Evolutionary conservation across 2,329 filamentous ascomycete genomes (phyloP).

Genomic region (Cadophora malorum): DNA sequence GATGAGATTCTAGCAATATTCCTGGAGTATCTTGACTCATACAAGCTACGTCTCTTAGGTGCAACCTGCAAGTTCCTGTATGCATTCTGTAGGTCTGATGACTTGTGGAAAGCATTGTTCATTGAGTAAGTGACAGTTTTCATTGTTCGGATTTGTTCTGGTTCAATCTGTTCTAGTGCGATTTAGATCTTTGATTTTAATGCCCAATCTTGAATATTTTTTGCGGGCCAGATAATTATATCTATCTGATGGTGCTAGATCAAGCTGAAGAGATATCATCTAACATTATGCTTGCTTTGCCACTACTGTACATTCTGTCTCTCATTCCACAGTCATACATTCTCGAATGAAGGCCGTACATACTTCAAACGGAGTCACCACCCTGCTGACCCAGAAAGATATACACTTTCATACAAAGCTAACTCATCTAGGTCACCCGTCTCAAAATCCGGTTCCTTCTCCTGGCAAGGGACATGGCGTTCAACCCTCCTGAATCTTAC

Average conservation of each 20-base stretch:
- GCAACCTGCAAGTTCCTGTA: constrained; percentile 85
- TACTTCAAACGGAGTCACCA: not conserved
- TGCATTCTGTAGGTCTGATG: constrained; percentile 83
- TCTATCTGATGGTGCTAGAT: not conserved
- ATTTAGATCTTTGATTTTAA: not conserved
- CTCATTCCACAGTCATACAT: not conserved
- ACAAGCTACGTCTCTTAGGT: constrained; percentile 69
- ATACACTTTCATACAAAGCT: constrained; percentile 5
- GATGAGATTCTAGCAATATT: constrained; percentile 82
- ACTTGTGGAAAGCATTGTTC: constrained; percentile 87
- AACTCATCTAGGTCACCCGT: constrained; percentile 37
- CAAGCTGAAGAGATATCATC: not conserved
- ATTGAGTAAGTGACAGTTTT: constrained; percentile 72
- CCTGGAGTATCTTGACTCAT: constrained; percentile 75
- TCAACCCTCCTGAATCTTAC: constrained; percentile 73
- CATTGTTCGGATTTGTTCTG: not conserved
- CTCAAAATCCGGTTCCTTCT: constrained; percentile 44
- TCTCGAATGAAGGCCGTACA: not conserved
- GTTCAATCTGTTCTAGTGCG: too few species aligned
- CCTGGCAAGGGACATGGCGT: constrained; percentile 86
- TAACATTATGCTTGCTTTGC: not conserved
- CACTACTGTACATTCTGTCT: not conserved
- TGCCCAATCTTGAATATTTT: not conserved
- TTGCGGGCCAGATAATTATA: not conserved
- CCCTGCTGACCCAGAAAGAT: not conserved